Percentiles rank a stretch among this genome's conserved stretches.
Conservation (phyloP, 2,329 filamentous ascomycete genomes). For the Orbilia blumenaviensis region DNA sequence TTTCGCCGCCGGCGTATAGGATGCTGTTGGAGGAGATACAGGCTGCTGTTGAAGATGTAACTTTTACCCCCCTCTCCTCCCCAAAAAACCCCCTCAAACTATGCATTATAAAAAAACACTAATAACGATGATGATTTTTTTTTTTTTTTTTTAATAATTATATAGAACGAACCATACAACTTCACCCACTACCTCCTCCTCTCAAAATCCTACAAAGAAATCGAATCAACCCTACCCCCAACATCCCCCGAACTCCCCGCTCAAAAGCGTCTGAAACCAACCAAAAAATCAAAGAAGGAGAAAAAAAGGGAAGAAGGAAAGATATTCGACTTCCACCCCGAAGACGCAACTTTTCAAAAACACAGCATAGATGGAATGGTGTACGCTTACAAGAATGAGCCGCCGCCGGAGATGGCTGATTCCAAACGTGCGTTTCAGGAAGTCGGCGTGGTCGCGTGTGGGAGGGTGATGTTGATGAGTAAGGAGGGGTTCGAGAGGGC, state of each 20-base stretch:
- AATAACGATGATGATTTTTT: too few species aligned
- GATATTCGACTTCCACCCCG: slow-evolving; percentile 88
- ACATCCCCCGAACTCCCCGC: slow-evolving; percentile 63
- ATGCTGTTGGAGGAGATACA: slow-evolving; percentile 94
- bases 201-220: slow-evolving; percentile 90
- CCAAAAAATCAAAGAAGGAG: slow-evolving; percentile 17
- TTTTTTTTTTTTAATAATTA: too few species aligned
- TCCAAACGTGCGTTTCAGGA: slow-evolving; percentile 96
- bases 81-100: too few species aligned
- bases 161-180: slow-evolving; percentile 79
- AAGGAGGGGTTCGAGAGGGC: slow-evolving; percentile 33
- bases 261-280: slow-evolving; percentile 2
- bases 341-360: slow-evolving; percentile 80
- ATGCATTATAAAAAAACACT: not conserved
- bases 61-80: not conserved
- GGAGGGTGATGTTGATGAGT: slow-evolving; percentile 35
- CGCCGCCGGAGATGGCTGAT: slow-evolving; percentile 81
- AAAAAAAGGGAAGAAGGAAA: not conserved
- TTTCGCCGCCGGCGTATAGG: slow-evolving; percentile 90
- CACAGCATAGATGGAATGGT: slow-evolving; percentile 66
- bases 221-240: slow-evolving; percentile 79
- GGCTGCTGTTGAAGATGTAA: slow-evolving; percentile 79
- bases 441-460: slow-evolving; percentile 80
- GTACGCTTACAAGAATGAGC: slow-evolving; percentile 80
- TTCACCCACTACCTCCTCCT: slow-evolving; percentile 93